A percentile compares a stretch with the other conserved stretches of the same genome.
These are phyloP conservation scores for Pichia occidentalis DNA, from an alignment of 805 yeast genomes.

Conservation along the genomic window DNA sequence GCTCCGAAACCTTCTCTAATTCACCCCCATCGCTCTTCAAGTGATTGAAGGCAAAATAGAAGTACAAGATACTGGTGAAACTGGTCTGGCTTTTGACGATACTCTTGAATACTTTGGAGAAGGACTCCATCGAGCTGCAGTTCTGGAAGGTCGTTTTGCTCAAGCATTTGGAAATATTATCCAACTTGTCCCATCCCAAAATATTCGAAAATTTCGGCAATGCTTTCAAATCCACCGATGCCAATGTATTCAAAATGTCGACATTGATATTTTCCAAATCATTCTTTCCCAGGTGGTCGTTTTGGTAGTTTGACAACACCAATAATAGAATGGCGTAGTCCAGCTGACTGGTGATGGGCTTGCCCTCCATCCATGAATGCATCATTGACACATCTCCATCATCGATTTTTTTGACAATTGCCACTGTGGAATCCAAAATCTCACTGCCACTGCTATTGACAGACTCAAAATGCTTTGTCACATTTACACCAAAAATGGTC, in stretches of 20 bases:
- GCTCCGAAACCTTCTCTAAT: background rate
- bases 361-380: background rate
- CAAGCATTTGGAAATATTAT: slow-evolving; percentile 10
- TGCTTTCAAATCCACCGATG: slow-evolving; percentile 3
- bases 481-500: slow-evolving; percentile 11
- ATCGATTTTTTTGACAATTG: slow-evolving; percentile 2
- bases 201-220: slow-evolving; percentile 22
- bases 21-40: slow-evolving; percentile 8
- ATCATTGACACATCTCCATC: slow-evolving; percentile 1
- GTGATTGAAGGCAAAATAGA: slow-evolving; percentile 17
- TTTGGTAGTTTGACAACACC: slow-evolving; percentile 3
- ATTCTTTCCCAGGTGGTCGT: background rate
- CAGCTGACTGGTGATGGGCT: slow-evolving; percentile 5
- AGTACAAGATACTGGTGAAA: slow-evolving; percentile 13
- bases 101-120: slow-evolving; percentile 7
- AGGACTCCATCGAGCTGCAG: slow-evolving; percentile 5
- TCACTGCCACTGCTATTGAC: background rate
- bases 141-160: background rate
- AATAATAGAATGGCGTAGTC: slow-evolving; percentile 3
- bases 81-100: slow-evolving; percentile 1
- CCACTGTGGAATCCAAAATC: slow-evolving; percentile 10
- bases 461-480: background rate
- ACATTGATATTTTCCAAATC: background rate
- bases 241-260: slow-evolving; percentile 1
- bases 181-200: slow-evolving; percentile 21